Evolutionary conservation across 225 moss, liverwort and hornwort species (phyloP), one percentile per base, ranked within the genome.

Genomic region (Lunularia cruciata): DNA sequence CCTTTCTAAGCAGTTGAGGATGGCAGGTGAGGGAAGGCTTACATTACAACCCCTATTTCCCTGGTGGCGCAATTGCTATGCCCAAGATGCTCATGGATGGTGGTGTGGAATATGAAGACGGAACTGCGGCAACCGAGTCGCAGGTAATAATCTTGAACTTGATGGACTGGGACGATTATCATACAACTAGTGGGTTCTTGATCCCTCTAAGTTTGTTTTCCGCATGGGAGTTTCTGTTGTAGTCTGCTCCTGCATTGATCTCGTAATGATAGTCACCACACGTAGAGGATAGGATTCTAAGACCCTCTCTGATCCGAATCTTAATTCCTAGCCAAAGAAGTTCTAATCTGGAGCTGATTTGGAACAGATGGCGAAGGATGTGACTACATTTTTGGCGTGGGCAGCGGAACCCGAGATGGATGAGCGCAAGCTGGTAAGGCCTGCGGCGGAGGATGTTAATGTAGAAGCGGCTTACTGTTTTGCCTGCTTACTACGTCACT

Each of bases 401-500:
- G 90, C 95, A 45, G 87, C 95, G 33, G 95, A 95, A 80, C 95
- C 95, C 34, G 95, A 95, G 72, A 86, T 95, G 95, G 90, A 95
- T 64, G 95, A 95, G 77, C 90, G 95, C 15, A 95, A 95, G 88
- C 87, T 95, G 79, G 87, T 88, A 0, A 65, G 77, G 20, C 27
- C 14, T 65, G n/a, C n/a, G n/a, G n/a, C n/a, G n/a, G n/a, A n/a
- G n/a, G n/a, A n/a, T n/a, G n/a, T n/a, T n/a, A n/a, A n/a, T n/a
- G n/a, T n/a, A n/a, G n/a, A n/a, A n/a, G n/a, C n/a, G 30, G 19
- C 31, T 65, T 30, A n/a, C n/a, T 22, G 1, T 60, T 60, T 22
- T 9, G 23, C 22, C 35, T 37, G 20, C 33, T 33, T 36, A 34
- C 8, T 37, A 61, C 9, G 54, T 40, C 7, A 15, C 34, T 11